Evolutionary conservation across 495 filamentous ascomycete species (phyloP).

Genomic region (Lophiostoma macrostomum): DNA sequence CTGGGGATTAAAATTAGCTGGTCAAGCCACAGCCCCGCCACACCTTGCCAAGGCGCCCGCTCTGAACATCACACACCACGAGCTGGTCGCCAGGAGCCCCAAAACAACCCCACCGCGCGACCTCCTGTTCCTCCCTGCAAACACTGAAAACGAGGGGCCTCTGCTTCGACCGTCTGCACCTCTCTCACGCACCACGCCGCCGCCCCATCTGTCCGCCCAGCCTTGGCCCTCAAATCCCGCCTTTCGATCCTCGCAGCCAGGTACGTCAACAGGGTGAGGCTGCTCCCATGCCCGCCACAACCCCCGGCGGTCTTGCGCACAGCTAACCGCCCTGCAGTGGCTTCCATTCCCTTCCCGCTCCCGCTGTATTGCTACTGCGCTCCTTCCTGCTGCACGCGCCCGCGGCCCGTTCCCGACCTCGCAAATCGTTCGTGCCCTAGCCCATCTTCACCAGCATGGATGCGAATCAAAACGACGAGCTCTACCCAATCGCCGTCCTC

Average conservation of each 20-base stretch:
- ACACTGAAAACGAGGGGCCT: constrained; percentile 1
- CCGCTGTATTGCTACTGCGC: constrained; percentile 17
- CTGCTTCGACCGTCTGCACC: not conserved
- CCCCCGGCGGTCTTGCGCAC: not conserved
- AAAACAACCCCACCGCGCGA: constrained; percentile 8
- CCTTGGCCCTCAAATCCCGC: constrained; percentile 1
- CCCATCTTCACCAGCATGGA: constrained; percentile 52
- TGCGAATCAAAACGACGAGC: constrained; percentile 81
- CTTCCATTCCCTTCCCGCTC: not conserved
- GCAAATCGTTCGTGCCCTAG: constrained; percentile 8
- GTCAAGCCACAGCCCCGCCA: no score
- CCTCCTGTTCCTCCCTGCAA: not conserved
- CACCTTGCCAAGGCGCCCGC: no score
- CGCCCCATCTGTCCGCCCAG: not conserved
- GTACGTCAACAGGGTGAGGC: constrained; percentile 26
- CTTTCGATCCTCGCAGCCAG: constrained; percentile 7
- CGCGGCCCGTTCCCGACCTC: constrained; percentile 19
- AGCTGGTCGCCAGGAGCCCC: not conserved
- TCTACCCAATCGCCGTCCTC: constrained; percentile 97
- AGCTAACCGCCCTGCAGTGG: constrained; percentile 6
- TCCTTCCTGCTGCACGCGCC: not conserved
- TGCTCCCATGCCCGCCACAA: constrained; percentile 1
- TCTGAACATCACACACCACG: not conserved
- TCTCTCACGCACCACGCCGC: not conserved
- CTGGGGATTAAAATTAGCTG: no score